A percentile compares a stretch with the other conserved stretches of the same genome.
Conservation (phyloP, 495 filamentous ascomycete genomes). For the Penicillium parvum region DNA sequence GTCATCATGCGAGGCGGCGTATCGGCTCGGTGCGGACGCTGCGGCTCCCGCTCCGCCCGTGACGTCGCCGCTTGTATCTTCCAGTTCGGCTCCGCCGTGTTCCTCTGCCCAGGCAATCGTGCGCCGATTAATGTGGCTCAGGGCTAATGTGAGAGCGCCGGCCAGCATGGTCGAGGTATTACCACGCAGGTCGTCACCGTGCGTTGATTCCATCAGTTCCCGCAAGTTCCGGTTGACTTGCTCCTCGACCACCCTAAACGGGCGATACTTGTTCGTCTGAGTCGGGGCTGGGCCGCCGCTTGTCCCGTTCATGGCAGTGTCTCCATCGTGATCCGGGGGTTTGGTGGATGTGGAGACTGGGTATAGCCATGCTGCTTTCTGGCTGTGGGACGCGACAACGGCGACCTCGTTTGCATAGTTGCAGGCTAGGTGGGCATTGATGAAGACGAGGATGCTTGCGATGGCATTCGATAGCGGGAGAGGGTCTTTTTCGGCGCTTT, state of each 20-base stretch:
- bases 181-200: constrained; percentile 49
- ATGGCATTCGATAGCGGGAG: constrained; percentile 83
- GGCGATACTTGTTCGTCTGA: constrained; percentile 87
- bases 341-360: constrained; percentile 42
- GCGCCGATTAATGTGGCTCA: constrained; percentile 77
- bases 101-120: constrained; percentile 45
- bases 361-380: constrained; percentile 85
- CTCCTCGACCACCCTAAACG: constrained; percentile 79
- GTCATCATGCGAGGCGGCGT: constrained; percentile 32
- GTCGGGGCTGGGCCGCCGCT: constrained; percentile 8
- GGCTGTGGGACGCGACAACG: constrained; percentile 82
- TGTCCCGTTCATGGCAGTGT: constrained; percentile 32
- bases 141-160: constrained; percentile 83
- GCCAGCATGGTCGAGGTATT: constrained; percentile 77
- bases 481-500: no score
- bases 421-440: constrained; percentile 91
- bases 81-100: constrained; percentile 38
- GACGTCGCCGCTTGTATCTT: constrained; percentile 27
- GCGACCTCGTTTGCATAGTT: constrained; percentile 90
- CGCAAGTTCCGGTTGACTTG: constrained; percentile 68
- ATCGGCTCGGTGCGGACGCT: constrained; percentile 26
- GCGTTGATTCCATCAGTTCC: constrained; percentile 62
- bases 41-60: constrained; percentile 26
- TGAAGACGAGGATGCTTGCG: constrained; percentile 89
- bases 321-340: constrained; percentile 32